phyloP scores from a whole-genome alignment of 768 basidiomycete genomes.

The Auricularia heimuer region DNA sequence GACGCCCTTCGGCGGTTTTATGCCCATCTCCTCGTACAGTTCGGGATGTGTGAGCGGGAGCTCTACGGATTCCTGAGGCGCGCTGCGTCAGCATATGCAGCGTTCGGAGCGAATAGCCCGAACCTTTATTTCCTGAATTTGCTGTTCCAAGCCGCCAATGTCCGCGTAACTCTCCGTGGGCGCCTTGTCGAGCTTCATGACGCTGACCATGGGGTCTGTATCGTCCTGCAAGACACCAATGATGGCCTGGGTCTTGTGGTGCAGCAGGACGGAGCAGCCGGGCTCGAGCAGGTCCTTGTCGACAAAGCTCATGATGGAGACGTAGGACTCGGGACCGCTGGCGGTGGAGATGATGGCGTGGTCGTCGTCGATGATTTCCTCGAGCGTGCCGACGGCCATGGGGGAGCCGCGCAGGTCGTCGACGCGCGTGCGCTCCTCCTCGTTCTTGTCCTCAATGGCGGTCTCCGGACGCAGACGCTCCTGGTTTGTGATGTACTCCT shows the following conservation, averaged over 20 bases:
- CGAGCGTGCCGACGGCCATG: slow-evolving; percentile 96
- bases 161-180: slow-evolving; percentile 98
- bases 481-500: slow-evolving; percentile 90
- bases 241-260: slow-evolving; percentile 92
- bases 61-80: slow-evolving; percentile 84
- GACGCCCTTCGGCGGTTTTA: slow-evolving; percentile 98
- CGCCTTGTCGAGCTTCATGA: slow-evolving; percentile 99
- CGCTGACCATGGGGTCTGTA: slow-evolving; percentile 88
- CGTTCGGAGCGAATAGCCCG: slow-evolving; percentile 11
- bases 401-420: slow-evolving; percentile 92
- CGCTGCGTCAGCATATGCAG: neutral
- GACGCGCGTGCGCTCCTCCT: slow-evolving; percentile 86
- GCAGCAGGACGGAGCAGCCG: slow-evolving; percentile 86
- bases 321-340: slow-evolving; percentile 92
- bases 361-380: slow-evolving; percentile 97
- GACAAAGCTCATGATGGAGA: slow-evolving; percentile 94
- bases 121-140: slow-evolving; percentile 99
- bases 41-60: slow-evolving; percentile 96
- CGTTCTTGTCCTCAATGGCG: slow-evolving; percentile 87
- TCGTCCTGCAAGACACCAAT: slow-evolving; percentile 96
- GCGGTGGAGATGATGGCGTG: slow-evolving; percentile 97
- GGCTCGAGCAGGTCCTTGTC: slow-evolving; percentile 98
- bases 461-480: slow-evolving; percentile 82
- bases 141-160: slow-evolving; percentile 90
- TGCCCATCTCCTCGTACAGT: slow-evolving; percentile 99